Base-by-base conservation (phyloP, 1,284 basidiomycete species). In the Cryptococcus floricola region DNA sequence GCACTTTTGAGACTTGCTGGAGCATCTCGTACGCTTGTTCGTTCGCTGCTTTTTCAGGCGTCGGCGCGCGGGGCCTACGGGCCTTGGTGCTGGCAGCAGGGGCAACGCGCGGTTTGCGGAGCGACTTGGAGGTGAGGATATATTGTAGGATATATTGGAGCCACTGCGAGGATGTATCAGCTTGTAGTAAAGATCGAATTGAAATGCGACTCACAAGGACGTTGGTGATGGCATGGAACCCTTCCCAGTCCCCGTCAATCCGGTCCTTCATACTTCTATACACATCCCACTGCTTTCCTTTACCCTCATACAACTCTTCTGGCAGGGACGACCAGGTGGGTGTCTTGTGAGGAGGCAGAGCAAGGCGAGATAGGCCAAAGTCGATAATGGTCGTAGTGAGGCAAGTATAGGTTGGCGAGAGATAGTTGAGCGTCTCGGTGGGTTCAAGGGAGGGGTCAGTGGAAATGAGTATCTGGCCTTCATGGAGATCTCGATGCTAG, bases 401-500 rank as follows among this genome's bases (percentile, higher is more conserved):
- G 10, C 88, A 89, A 61, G 71, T 69, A 16, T 48, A 47, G 81
- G 78, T 23, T 70, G 74, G 48, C 76, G 55, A 42, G 50, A 63
- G 60, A 50, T 61, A 60, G 54, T 61, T 57, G 12, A 53, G 34
- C 25, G 18, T 39, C 50, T 39, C 42, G 79, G 27, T 13, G 38
- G 13, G 1, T 49, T 28, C 16, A 38, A 6, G 31, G 10, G 27
- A 28, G n/a, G n/a, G 13, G 55, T n/a, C 4, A 80, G 46, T 54
- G 82, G 80, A 64, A 48, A 98, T 84, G 10, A 98, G 83, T 49
- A 98, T 88, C 75, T 98, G 96, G n/a, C 95, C 95, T 85, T 92
- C 92, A 70, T 98, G 95, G 38, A 98, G 81, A 74, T 98, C 95
- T 18, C 95, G 91, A 76, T 98, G 96, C 90, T 96, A 70, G 34